phyloP scores from a whole-genome alignment of 805 yeast species.

The Babjeviella inositovora region DNA sequence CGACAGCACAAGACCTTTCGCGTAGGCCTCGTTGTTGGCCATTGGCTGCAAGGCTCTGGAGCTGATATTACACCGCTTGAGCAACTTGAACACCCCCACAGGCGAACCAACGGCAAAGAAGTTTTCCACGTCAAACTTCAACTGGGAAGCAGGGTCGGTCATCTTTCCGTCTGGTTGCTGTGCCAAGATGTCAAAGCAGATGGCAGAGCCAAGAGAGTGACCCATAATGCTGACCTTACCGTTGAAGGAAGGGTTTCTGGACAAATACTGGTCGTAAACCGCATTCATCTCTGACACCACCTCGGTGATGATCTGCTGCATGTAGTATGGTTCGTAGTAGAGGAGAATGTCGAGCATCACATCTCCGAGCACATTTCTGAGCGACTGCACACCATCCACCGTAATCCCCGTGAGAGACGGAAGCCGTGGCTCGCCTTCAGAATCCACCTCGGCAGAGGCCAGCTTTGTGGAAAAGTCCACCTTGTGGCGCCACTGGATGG shows the following conservation, averaged over 20 bases:
- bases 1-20: constrained; percentile 8
- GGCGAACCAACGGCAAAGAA: constrained; percentile 84
- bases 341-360: constrained; percentile 73
- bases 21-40: constrained; percentile 4
- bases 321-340: constrained; percentile 54
- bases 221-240: constrained; percentile 78
- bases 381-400: constrained; percentile 59
- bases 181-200: constrained; percentile 59
- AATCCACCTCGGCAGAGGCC: constrained; percentile 15
- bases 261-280: constrained; percentile 38
- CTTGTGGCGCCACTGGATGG: constrained; percentile 83
- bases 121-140: constrained; percentile 60
- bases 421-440: constrained; percentile 21
- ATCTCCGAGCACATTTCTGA: constrained; percentile 72
- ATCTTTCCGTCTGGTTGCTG: constrained; percentile 19
- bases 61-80: constrained; percentile 46
- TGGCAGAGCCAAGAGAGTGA: constrained; percentile 85
- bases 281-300: constrained; percentile 52
- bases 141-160: constrained; percentile 12
- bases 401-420: constrained; percentile 63
- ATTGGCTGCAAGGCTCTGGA: constrained; percentile 13
- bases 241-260: constrained; percentile 54
- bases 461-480: constrained; percentile 22
- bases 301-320: constrained; percentile 39
- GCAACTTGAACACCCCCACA: constrained; percentile 67